These are phyloP conservation scores for Lotus japonicus DNA, from an alignment of 306 rosid genomes.

Conservation along the genomic window DNA sequence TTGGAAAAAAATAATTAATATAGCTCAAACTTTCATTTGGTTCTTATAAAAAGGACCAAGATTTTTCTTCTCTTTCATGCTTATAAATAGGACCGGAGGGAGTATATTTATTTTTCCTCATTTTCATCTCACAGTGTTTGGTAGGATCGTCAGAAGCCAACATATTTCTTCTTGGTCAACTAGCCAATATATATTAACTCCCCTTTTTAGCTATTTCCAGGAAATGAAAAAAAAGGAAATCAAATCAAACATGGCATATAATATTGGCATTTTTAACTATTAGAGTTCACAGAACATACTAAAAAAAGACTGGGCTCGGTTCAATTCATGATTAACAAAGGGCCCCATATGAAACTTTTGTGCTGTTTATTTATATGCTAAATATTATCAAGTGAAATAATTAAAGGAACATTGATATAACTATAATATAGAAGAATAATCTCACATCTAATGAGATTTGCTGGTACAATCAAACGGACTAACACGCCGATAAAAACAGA, in stretches of 20 bases:
- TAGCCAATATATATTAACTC: neutral
- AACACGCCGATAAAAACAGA: too few species aligned
- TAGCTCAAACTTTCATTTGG: too few species aligned
- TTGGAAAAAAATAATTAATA: too few species aligned
- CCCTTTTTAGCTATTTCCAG: slow-evolving; percentile 3
- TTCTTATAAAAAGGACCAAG: too few species aligned
- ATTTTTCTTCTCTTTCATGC: too few species aligned
- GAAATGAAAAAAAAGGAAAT: neutral
- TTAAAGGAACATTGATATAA: too few species aligned
- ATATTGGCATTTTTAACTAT: neutral
- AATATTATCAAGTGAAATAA: too few species aligned
- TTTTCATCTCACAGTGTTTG: slow-evolving; percentile 14
- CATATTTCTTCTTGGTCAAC: slow-evolving; percentile 16
- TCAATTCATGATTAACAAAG: slow-evolving; percentile 37
- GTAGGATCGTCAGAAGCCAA: neutral
- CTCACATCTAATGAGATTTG: too few species aligned
- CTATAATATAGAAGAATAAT: too few species aligned
- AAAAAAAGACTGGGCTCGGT: slow-evolving; percentile 26
- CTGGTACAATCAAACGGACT: too few species aligned
- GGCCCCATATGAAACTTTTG: slow-evolving; percentile 17
- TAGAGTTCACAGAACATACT: slow-evolving; percentile 1
- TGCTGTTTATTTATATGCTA: too few species aligned
- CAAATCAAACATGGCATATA: slow-evolving; percentile 8
- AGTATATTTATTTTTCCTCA: neutral
- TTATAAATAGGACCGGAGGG: too few species aligned